phyloP scores from a whole-genome alignment of 345 rosid species.

The Psidium guajava region DNA sequence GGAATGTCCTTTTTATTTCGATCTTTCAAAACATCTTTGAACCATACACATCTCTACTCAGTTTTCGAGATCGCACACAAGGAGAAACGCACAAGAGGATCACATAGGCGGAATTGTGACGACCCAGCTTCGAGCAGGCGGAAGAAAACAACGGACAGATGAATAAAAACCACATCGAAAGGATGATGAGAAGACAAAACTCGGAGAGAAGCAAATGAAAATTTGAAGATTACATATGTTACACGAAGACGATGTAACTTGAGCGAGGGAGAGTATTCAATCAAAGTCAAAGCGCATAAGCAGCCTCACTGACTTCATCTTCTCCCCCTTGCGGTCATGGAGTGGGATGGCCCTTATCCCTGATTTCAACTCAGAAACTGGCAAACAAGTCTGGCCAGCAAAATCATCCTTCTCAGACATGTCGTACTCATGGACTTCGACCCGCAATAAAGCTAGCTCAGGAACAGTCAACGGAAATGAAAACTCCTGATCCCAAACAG shows the following conservation, averaged over 20 bases:
- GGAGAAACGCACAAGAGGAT: background rate
- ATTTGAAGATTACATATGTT: background rate
- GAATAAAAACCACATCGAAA: background rate
- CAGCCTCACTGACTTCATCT: constrained; percentile 32
- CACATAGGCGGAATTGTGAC: background rate
- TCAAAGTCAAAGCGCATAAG: constrained; percentile 37
- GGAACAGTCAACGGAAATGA: constrained; percentile 36
- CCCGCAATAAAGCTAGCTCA: constrained; percentile 26
- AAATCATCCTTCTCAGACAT: constrained; percentile 39
- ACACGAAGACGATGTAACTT: background rate
- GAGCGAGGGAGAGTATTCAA: background rate
- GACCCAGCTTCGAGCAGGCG: background rate
- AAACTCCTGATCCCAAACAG: constrained; percentile 35
- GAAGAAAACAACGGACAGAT: background rate
- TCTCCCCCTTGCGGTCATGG: constrained; percentile 22
- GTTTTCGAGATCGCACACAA: background rate
- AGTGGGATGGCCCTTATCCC: constrained; percentile 55
- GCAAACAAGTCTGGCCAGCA: constrained; percentile 49
- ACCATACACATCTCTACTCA: background rate
- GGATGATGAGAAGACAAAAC: background rate
- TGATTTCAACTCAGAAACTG: constrained; percentile 34
- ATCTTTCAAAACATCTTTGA: background rate
- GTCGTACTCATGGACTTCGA: constrained; percentile 41
- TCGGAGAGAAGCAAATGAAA: background rate
- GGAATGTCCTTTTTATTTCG: background rate